Evolutionary conservation across 495 filamentous ascomycete species (phyloP).

Genomic region (Staphylotrichum tortipilum): DNA sequence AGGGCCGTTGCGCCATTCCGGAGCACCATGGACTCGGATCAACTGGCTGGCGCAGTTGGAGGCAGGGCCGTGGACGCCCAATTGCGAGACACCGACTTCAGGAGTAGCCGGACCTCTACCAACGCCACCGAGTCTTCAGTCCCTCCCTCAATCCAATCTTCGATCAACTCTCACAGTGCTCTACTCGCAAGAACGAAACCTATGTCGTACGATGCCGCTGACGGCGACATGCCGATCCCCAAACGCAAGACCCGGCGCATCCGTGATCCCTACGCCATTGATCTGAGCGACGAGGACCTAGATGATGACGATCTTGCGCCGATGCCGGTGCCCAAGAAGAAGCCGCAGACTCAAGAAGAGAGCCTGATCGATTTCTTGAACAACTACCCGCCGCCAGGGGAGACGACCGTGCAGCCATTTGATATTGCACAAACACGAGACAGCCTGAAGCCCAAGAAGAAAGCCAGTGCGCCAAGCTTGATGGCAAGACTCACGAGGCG

Average conservation of each 20-base stretch:
- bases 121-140: constrained; percentile 31
- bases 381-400: constrained; percentile 66
- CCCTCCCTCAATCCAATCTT: constrained; percentile 31
- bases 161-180: constrained; percentile 44
- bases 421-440: constrained; percentile 14
- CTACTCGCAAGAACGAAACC: constrained; percentile 31
- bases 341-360: constrained; percentile 48
- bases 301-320: constrained; percentile 42
- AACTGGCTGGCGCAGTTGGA: constrained; percentile 47
- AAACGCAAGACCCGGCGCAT: constrained; percentile 66
- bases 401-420: constrained; percentile 36
- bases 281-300: constrained; percentile 73
- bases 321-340: constrained; percentile 24
- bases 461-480: constrained; percentile 50
- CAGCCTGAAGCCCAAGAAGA: constrained; percentile 43
- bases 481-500: constrained; percentile 54
- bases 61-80: constrained; percentile 43
- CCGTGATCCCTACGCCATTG: constrained; percentile 86
- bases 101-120: constrained; percentile 36
- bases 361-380: constrained; percentile 84
- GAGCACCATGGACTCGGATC: constrained; percentile 76
- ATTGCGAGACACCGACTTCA: constrained; percentile 34
- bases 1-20: constrained; percentile 80
- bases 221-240: constrained; percentile 44
- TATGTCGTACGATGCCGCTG: constrained; percentile 14